Percentiles rank a stretch among this genome's conserved stretches.
Conservation (phyloP, 2,329 filamentous ascomycete genomes). For the Diaporthe vaccinii region DNA sequence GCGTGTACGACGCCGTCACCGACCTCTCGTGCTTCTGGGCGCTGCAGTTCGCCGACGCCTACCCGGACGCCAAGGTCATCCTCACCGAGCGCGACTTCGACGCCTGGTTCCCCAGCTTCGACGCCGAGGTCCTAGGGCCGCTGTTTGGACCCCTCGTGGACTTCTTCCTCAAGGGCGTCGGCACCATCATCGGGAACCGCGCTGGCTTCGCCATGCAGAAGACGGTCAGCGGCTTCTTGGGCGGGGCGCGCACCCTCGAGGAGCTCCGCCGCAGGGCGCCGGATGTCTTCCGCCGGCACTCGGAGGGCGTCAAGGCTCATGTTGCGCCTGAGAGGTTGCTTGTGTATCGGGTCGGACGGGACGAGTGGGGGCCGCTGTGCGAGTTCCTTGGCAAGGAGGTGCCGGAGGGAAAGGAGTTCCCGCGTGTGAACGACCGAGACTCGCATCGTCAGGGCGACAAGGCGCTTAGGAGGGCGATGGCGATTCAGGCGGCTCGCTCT, state of each 20-base stretch:
- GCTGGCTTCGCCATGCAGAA: neutral
- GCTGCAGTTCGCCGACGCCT: constrained; percentile 39
- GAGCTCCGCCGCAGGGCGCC: neutral
- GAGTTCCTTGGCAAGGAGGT: constrained; percentile 32
- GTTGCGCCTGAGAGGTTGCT: neutral
- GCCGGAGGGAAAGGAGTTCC: constrained; percentile 23
- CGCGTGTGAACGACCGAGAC: constrained; percentile 37
- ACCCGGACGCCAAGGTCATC: constrained; percentile 43
- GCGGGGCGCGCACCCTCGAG: neutral
- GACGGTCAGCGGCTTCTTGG: constrained; percentile 1
- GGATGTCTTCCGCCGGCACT: neutral
- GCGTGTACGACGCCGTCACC: constrained; percentile 42
- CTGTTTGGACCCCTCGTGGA: neutral
- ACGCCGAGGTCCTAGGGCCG: constrained; percentile 44
- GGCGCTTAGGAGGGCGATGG: constrained; percentile 9
- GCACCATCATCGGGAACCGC: neutral
- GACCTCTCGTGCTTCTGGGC: constrained; percentile 41
- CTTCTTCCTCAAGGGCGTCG: neutral
- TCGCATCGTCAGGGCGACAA: constrained; percentile 30
- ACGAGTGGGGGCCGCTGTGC: constrained; percentile 38
- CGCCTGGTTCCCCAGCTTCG: constrained; percentile 40
- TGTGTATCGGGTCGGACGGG: neutral
- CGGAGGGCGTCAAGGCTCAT: neutral
- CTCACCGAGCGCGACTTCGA: constrained; percentile 43
- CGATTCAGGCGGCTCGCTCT: neutral